Percentiles rank a stretch among this genome's conserved stretches.
Evolutionary conservation across 345 rosid species (phyloP).

Genomic region (Populus alba): DNA sequence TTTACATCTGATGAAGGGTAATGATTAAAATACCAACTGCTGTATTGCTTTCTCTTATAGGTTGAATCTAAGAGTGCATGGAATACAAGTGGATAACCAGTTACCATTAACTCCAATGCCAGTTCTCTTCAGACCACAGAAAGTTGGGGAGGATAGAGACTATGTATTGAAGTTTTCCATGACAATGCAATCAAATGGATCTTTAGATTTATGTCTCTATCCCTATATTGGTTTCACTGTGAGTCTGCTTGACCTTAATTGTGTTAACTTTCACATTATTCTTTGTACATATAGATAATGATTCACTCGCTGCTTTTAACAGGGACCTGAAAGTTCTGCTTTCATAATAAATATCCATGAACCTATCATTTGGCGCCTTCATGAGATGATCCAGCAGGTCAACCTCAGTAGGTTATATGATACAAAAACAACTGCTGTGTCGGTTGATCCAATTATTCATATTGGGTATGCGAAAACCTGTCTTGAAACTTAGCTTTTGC

Average conservation of each 20-base stretch:
- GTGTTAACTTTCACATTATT: background rate
- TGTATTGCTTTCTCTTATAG: slow-evolving; percentile 35
- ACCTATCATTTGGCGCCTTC: slow-evolving; percentile 98
- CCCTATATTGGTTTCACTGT: slow-evolving; percentile 85
- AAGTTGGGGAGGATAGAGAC: slow-evolving; percentile 62
- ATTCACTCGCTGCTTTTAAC: slow-evolving; percentile 18
- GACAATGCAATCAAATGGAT: slow-evolving; percentile 78
- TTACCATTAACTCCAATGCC: slow-evolving; percentile 92
- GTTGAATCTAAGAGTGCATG: slow-evolving; percentile 76
- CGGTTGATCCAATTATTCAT: slow-evolving; percentile 94
- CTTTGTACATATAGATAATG: slow-evolving; percentile 7
- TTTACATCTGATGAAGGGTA: background rate
- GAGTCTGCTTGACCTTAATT: slow-evolving; percentile 24
- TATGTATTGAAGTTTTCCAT: slow-evolving; percentile 72
- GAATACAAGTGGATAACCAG: slow-evolving; percentile 95
- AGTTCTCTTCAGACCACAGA: slow-evolving; percentile 95
- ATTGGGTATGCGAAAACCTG: slow-evolving; percentile 58
- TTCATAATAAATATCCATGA: slow-evolving; percentile 91
- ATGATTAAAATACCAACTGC: slow-evolving; percentile 4
- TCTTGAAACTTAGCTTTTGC: background rate
- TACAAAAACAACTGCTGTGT: slow-evolving; percentile 68
- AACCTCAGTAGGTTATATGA: slow-evolving; percentile 66
- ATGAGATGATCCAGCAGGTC: slow-evolving; percentile 92
- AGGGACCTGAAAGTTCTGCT: slow-evolving; percentile 86
- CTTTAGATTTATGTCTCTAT: slow-evolving; percentile 72